Evolutionary conservation across 352 stramenopile genomes (phyloP).

Genomic region (Thalassiosira hispida): DNA sequence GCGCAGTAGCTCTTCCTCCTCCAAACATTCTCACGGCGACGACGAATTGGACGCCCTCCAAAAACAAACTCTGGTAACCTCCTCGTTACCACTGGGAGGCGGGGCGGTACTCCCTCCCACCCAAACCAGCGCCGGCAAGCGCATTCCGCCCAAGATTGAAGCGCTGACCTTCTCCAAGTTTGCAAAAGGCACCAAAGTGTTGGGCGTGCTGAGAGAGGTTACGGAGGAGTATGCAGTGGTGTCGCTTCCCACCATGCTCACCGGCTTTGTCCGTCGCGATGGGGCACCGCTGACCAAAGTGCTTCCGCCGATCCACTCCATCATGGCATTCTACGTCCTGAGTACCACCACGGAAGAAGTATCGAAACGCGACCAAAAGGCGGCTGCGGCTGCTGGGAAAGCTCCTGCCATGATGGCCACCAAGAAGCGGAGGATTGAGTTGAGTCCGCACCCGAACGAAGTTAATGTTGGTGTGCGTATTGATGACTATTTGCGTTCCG

Average conservation of each 20-base stretch:
- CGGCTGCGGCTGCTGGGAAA: background rate
- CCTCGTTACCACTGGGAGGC: slow-evolving; percentile 69
- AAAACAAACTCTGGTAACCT: slow-evolving; percentile 18
- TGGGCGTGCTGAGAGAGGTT: slow-evolving; percentile 91
- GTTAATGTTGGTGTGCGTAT: slow-evolving; percentile 88
- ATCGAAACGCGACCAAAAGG: slow-evolving; percentile 11
- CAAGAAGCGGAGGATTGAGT: slow-evolving; percentile 85
- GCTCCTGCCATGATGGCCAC: slow-evolving; percentile 3
- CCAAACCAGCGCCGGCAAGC: background rate
- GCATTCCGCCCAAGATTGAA: slow-evolving; percentile 67
- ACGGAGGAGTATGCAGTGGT: slow-evolving; percentile 89
- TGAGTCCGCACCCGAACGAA: slow-evolving; percentile 88
- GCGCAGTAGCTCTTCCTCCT: background rate
- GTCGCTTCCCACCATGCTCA: slow-evolving; percentile 92
- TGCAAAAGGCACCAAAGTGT: slow-evolving; percentile 75
- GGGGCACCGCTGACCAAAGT: slow-evolving; percentile 42
- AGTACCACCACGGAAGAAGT: slow-evolving; percentile 27
- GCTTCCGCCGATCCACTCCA: slow-evolving; percentile 38
- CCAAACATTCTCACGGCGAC: background rate
- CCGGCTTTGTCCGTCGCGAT: slow-evolving; percentile 89
- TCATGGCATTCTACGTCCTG: slow-evolving; percentile 54
- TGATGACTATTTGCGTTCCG: slow-evolving; percentile 51
- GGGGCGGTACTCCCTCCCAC: slow-evolving; percentile 64
- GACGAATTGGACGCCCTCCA: background rate
- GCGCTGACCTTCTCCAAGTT: slow-evolving; percentile 70